Conservation (phyloP, 1,284 basidiomycete species). For the Phlebopus sp. region DNA sequence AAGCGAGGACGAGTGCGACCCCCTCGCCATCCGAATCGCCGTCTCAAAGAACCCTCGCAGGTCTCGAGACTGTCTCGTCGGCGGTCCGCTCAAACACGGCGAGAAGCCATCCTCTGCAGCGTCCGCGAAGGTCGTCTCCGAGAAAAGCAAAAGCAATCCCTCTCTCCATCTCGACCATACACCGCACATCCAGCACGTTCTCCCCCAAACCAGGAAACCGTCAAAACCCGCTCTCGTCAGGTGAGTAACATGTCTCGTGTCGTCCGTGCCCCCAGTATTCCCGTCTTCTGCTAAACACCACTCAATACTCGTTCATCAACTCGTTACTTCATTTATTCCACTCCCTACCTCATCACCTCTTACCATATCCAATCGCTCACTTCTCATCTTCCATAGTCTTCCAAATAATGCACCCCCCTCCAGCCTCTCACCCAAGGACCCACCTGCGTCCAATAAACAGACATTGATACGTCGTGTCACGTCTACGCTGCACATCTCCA, state of each 20-base stretch:
- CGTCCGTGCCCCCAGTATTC: background rate
- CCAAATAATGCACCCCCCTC: background rate
- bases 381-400: constrained; percentile 1
- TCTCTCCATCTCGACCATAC: constrained; percentile 4
- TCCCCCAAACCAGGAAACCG: constrained; percentile 1
- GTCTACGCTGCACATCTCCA: constrained; percentile 24
- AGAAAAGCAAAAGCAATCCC: constrained; percentile 4
- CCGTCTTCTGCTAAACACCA: no score
- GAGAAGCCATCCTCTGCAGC: background rate
- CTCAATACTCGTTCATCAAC: background rate
- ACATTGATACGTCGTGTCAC: constrained; percentile 30
- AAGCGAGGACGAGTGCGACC: constrained; percentile 25
- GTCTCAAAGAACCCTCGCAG: constrained; percentile 1
- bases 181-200: background rate
- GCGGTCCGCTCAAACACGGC: background rate
- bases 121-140: constrained; percentile 1
- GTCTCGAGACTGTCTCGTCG: constrained; percentile 3
- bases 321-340: background rate
- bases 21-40: constrained; percentile 12
- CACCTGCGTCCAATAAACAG: constrained; percentile 8
- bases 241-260: constrained; percentile 11
- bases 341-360: background rate
- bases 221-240: constrained; percentile 6
- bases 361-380: constrained; percentile 10
- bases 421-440: constrained; percentile 1